Percentiles rank a stretch among this genome's conserved stretches.
phyloP scores from a whole-genome alignment of 176 grass and related monocot genomes.

The Triticum timopheevii region DNA sequence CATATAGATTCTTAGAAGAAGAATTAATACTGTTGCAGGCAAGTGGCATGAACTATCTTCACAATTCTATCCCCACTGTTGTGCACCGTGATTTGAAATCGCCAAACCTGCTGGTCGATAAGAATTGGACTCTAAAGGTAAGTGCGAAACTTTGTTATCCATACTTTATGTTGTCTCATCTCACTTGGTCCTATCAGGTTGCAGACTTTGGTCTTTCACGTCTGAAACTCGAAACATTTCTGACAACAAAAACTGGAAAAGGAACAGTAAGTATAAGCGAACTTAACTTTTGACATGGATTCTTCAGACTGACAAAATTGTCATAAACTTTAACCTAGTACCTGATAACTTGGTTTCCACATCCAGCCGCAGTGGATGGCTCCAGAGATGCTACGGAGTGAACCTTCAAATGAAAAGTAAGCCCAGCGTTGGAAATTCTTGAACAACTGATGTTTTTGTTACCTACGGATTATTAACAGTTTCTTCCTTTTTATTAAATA shows the following conservation, averaged over 20 bases:
- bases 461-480: not conserved
- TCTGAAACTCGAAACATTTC: conserved; percentile 77
- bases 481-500: conserved; percentile 31
- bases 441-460: not conserved
- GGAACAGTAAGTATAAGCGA: conserved; percentile 74
- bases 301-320: not conserved
- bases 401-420: conserved; percentile 96
- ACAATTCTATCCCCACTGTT: conserved; percentile 66
- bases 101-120: conserved; percentile 93
- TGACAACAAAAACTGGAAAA: conserved; percentile 85
- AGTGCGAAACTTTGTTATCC: not conserved
- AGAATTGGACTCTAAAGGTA: conserved; percentile 98
- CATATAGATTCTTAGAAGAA: not conserved
- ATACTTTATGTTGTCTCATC: conserved; percentile 15
- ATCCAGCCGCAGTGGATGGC: conserved; percentile 98
- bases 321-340: conserved; percentile 14
- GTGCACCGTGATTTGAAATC: conserved; percentile 96
- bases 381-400: conserved; percentile 85
- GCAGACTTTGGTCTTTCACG: conserved; percentile 96
- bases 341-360: conserved; percentile 16
- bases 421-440: not conserved
- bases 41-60: conserved; percentile 98
- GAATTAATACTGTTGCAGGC: conserved; percentile 43
- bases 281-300: conserved; percentile 1
- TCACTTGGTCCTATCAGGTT: conserved; percentile 52